Evolutionary conservation across 805 yeast genomes (phyloP).

Genomic region (Torulaspora quercuum): DNA sequence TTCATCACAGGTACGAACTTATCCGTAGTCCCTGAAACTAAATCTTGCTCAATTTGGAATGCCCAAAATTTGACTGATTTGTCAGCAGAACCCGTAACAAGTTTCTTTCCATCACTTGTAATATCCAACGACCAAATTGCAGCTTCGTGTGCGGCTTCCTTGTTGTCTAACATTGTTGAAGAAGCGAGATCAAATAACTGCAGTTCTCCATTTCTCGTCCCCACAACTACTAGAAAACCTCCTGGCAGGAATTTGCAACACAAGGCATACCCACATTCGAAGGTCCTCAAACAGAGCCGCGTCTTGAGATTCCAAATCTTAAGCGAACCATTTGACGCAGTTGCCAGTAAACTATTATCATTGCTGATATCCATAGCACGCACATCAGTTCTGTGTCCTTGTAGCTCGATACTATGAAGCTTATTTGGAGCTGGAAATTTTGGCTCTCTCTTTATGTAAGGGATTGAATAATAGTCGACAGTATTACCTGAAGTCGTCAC

Average conservation of each 20-base stretch:
- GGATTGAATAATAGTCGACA: constrained; percentile 63
- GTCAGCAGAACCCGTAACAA: constrained; percentile 93
- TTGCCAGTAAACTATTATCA: constrained; percentile 75
- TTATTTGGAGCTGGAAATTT: constrained; percentile 42
- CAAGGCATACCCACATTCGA: constrained; percentile 84
- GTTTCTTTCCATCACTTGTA: constrained; percentile 75
- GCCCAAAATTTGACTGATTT: constrained; percentile 89
- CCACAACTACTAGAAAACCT: constrained; percentile 79
- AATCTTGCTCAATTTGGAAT: constrained; percentile 60
- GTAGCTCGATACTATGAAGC: constrained; percentile 59
- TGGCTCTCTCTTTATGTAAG: constrained; percentile 54
- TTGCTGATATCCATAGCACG: constrained; percentile 78
- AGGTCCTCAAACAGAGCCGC: constrained; percentile 73
- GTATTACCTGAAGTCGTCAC: constrained; percentile 69
- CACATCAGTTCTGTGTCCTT: constrained; percentile 89
- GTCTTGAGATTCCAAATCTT: constrained; percentile 85
- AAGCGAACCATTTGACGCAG: constrained; percentile 86
- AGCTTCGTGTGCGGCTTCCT: constrained; percentile 71
- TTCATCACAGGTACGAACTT: constrained; percentile 51
- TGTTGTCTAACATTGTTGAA: constrained; percentile 64
- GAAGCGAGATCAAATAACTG: constrained; percentile 84
- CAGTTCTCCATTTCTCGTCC: constrained; percentile 81
- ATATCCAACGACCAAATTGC: constrained; percentile 91
- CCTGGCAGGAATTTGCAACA: constrained; percentile 85
- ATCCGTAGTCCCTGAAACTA: constrained; percentile 64